Base-by-base conservation (phyloP, 768 basidiomycete genomes). In the Agrocybe praecox region DNA sequence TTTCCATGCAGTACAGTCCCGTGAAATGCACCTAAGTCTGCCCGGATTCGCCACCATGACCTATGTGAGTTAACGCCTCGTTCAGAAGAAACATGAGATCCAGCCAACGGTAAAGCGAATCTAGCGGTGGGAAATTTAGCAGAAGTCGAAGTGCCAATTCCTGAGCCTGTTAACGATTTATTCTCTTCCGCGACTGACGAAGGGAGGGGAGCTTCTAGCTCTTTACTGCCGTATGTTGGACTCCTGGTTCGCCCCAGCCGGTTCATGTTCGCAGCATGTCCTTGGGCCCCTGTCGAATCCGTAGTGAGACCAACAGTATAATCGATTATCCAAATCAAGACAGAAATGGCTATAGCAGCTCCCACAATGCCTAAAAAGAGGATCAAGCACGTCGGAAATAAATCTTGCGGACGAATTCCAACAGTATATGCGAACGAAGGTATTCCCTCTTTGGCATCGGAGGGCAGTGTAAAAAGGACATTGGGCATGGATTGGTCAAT, bases 1-100 rank as follows among this genome's bases (percentile, higher is more conserved):
- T 97, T 98, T 45, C 96, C 96, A 61, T 91, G 87, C 52, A 94
- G 75, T 49, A 92, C 84, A 62, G 83, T 89, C 17, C 86, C 82
- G 68, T 94, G 92, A 73, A 94, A 91, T 17, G 90, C 89, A 49
- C 85, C 86, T 57, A 89, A 80, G 62, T 86, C 81, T 32, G 82
- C 77, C 46, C 86, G 81, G 22, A 83, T 61, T 50, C 79, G 74
- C 77, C 80, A 81, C 84, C 85, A 87, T 47, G 73, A 64, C 50
- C 78, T 72, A 65, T 72, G 74, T 6, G 72, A 66, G 49, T 67
- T 70, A 53, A 73, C 73, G 9, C 71, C 75, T 46, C 73, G 66
- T 29, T 77, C 76, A 45, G 63, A 58, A 17, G 61, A 53, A 22
- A 57, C 56, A 21, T 62, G 62, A 21, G 57, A 64, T 36, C 65